These are phyloP conservation scores for Ustilago nuda DNA, from an alignment of 1,284 basidiomycete genomes.

Conservation along the genomic window DNA sequence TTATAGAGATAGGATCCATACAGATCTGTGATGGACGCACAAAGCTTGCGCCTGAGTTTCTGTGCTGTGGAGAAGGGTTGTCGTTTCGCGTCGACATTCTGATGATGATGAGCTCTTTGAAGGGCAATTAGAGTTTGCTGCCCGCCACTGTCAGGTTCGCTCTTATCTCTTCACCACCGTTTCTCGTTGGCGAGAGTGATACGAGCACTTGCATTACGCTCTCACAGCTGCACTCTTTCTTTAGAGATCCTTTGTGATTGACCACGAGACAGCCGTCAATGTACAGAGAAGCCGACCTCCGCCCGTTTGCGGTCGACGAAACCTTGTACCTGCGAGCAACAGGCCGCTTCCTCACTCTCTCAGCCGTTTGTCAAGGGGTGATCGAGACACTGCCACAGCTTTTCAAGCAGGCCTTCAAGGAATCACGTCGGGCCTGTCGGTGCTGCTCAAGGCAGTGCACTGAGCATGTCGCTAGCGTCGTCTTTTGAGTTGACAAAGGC, in stretches of 20 bases:
- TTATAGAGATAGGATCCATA: constrained; percentile 16
- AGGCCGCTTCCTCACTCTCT: neutral
- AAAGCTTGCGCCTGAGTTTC: constrained; percentile 11
- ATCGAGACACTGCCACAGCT: neutral
- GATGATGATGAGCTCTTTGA: constrained; percentile 1
- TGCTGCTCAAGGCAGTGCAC: neutral
- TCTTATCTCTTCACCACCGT: neutral
- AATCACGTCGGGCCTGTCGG: neutral
- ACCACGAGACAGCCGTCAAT: neutral
- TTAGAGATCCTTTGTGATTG: neutral
- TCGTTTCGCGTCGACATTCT: constrained; percentile 20
- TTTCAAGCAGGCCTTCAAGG: neutral
- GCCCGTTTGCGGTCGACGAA: neutral
- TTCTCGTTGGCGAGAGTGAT: too few relatives aligned
- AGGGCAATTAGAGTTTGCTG: neutral
- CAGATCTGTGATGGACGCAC: constrained; percentile 11
- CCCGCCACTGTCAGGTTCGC: neutral
- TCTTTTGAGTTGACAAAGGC: too few relatives aligned
- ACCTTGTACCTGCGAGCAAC: neutral
- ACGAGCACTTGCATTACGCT: too few relatives aligned
- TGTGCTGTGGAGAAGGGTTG: neutral
- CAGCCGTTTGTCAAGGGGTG: neutral
- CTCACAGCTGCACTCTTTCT: too few relatives aligned
- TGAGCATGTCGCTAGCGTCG: too few relatives aligned
- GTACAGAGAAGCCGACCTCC: neutral